phyloP scores from a whole-genome alignment of 1,284 basidiomycete species.

The Leccinum pachyderme region DNA sequence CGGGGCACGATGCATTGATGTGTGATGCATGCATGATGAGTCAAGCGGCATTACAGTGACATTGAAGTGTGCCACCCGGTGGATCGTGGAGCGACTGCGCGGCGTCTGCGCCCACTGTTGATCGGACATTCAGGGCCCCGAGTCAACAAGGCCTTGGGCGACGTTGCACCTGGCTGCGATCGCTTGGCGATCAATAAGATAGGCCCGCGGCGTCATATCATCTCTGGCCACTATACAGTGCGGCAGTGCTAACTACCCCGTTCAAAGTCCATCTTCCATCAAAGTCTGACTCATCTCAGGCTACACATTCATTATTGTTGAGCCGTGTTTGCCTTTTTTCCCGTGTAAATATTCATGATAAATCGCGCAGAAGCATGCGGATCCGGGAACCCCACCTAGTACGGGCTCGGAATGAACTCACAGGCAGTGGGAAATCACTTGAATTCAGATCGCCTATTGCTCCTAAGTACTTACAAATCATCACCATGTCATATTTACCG shows the following conservation, averaged over 20 bases:
- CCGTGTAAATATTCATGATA: background rate
- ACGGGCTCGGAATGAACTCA: background rate
- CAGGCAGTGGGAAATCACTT: background rate
- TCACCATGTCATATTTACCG: background rate
- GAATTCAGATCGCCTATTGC: background rate
- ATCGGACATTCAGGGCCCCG: background rate
- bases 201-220: background rate
- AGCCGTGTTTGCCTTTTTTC: too few species aligned
- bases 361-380: background rate
- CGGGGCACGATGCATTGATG: too few species aligned
- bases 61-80: too few species aligned
- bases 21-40: too few species aligned
- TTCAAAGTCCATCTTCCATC: background rate
- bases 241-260: background rate
- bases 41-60: too few species aligned
- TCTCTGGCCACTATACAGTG: background rate
- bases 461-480: background rate
- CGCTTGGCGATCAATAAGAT: background rate
- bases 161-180: background rate
- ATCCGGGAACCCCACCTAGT: background rate
- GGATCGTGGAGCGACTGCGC: too few species aligned
- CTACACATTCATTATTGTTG: background rate
- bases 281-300: background rate
- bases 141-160: background rate
- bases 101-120: too few species aligned